Evolutionary conservation across 176 grass and related monocot species (phyloP).

Genomic region (Zizania latifolia): DNA sequence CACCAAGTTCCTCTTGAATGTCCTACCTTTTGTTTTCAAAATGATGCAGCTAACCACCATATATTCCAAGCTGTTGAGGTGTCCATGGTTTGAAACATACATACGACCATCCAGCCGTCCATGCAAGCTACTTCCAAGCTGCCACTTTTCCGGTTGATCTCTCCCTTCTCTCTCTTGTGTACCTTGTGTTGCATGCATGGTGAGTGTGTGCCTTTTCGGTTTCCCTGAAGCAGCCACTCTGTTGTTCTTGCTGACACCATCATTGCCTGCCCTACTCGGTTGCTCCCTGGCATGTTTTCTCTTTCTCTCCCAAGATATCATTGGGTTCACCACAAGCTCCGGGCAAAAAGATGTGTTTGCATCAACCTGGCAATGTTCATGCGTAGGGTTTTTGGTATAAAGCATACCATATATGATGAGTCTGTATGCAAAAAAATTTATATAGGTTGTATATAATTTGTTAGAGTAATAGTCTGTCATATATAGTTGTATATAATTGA

Average conservation of each 20-base stretch:
- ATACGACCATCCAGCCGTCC: not conserved
- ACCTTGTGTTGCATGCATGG: not conserved
- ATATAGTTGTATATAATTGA: no score
- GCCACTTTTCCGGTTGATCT: not conserved
- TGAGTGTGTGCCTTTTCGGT: not conserved
- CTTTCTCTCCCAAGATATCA: not conserved
- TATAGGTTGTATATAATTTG: no score
- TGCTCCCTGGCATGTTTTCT: not conserved
- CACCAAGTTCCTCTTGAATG: no score
- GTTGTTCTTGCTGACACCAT: constrained; percentile 25
- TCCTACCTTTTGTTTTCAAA: no score
- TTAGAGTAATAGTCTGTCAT: no score
- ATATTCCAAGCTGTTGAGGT: not conserved
- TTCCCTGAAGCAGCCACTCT: not conserved
- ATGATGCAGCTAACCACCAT: not conserved
- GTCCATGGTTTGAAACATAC: not conserved
- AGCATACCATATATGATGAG: no score
- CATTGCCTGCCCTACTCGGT: constrained; percentile 8
- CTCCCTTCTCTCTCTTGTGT: not conserved
- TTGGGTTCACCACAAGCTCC: not conserved
- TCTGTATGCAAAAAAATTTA: no score
- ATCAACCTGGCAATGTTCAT: not conserved
- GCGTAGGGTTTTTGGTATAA: no score
- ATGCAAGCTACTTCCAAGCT: not conserved
- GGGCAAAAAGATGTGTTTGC: not conserved